phyloP scores from a whole-genome alignment of 2,329 filamentous ascomycete species.

The Phialophora expanda region DNA sequence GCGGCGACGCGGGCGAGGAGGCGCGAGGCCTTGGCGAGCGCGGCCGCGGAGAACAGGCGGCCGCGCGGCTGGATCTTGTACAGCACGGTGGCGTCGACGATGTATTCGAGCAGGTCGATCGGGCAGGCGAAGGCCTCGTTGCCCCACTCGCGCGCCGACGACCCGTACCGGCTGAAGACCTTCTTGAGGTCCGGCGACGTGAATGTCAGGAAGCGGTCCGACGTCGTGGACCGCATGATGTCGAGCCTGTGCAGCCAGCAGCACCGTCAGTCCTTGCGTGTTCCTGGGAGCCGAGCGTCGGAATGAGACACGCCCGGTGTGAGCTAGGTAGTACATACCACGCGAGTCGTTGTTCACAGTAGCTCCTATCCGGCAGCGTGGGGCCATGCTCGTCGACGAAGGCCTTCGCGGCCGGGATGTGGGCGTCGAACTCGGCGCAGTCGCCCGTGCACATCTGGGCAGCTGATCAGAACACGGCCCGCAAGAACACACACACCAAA shows the following conservation, averaged over 20 bases:
- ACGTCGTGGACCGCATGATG: constrained; percentile 17
- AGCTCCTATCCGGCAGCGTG: constrained; percentile 12
- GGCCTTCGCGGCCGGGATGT: constrained; percentile 15
- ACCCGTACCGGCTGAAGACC: constrained; percentile 15
- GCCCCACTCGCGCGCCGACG: constrained; percentile 18
- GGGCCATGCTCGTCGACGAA: constrained; percentile 17
- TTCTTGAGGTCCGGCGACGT: constrained; percentile 18
- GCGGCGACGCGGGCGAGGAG: constrained; percentile 5
- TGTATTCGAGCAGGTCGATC: constrained; percentile 23
- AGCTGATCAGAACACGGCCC: too few species aligned
- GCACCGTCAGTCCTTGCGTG: too few species aligned
- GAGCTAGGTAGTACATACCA: constrained; percentile 10
- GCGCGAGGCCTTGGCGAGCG: constrained; percentile 8
- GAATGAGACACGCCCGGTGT: too few species aligned
- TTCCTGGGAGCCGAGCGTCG: too few species aligned
- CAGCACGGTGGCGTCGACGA: constrained; percentile 19
- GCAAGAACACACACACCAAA: too few species aligned
- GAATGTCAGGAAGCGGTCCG: constrained; percentile 20
- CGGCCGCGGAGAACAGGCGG: constrained; percentile 9
- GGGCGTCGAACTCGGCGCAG: constrained; percentile 21
- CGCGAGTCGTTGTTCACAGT: constrained; percentile 22
- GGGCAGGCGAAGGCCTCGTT: constrained; percentile 21
- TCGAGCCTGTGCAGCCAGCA: constrained; percentile 2
- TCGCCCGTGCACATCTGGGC: constrained; percentile 16
- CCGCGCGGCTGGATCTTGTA: constrained; percentile 19